phyloP scores from a whole-genome alignment of 306 rosid species.

The Macrotyloma uniflorum region DNA sequence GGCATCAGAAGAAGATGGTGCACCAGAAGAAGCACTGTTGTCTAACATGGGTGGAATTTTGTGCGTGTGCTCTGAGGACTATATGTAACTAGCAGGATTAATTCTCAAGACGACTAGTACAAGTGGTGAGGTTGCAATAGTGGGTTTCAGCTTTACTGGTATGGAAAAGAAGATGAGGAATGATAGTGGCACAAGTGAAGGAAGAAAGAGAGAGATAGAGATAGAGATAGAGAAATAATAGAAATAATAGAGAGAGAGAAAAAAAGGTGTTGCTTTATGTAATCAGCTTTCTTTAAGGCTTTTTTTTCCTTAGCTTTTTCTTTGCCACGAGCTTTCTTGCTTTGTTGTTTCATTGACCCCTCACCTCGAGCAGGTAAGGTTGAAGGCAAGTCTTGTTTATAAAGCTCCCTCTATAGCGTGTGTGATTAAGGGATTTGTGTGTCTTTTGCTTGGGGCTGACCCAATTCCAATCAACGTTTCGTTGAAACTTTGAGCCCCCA shows the following conservation, averaged over 20 bases:
- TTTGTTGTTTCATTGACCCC: slow-evolving; percentile 62
- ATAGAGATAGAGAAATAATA: background rate
- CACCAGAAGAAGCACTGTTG: slow-evolving; percentile 43
- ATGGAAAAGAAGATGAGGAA: slow-evolving; percentile 4
- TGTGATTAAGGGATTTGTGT: background rate
- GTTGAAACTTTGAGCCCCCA: slow-evolving; percentile 45
- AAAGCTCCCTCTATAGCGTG: slow-evolving; percentile 45
- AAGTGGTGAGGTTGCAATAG: slow-evolving; percentile 47
- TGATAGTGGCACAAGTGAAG: slow-evolving; percentile 19
- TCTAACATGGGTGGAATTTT: slow-evolving; percentile 64
- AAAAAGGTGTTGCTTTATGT: slow-evolving; percentile 66
- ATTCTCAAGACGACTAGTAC: slow-evolving; percentile 42
- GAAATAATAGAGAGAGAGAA: slow-evolving; percentile 18
- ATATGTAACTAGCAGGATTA: slow-evolving; percentile 25
- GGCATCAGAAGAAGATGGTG: slow-evolving; percentile 56
- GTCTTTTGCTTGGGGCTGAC: slow-evolving; percentile 33
- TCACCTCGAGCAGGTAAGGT: slow-evolving; percentile 67
- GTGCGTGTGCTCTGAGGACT: slow-evolving; percentile 19
- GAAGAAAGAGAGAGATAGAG: slow-evolving; percentile 28
- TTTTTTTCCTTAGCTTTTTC: slow-evolving; percentile 37
- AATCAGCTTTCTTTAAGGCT: slow-evolving; percentile 69
- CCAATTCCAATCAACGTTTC: slow-evolving; percentile 37
- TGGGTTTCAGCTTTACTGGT: slow-evolving; percentile 70
- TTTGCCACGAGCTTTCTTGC: slow-evolving; percentile 47
- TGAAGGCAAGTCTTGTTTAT: slow-evolving; percentile 58